A percentile compares a stretch with the other conserved stretches of the same genome.
These are phyloP conservation scores for Pythium rishiriense DNA, from an alignment of 352 stramenopile species.

Conservation along the genomic window DNA sequence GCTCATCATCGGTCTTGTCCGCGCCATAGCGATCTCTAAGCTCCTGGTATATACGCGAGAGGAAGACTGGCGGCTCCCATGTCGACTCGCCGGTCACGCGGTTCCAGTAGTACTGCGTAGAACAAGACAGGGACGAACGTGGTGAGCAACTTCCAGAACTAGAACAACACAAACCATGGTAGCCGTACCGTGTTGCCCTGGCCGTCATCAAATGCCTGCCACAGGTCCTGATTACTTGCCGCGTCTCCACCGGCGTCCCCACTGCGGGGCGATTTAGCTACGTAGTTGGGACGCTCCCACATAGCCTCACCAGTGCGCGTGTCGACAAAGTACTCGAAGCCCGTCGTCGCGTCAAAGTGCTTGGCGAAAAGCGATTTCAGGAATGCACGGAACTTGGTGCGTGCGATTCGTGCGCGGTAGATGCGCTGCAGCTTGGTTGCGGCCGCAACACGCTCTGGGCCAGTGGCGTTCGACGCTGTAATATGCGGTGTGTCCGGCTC, in stretches of 20 bases:
- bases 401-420: conserved; percentile 63
- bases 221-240: conserved; percentile 31
- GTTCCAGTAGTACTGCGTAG: conserved; percentile 71
- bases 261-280: conserved; percentile 24
- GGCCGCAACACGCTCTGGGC: conserved; percentile 54
- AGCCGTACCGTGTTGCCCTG: conserved; percentile 63
- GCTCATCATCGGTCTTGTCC: conserved; percentile 53
- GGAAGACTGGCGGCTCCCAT: conserved; percentile 59
- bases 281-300: conserved; percentile 47
- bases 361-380: conserved; percentile 59
- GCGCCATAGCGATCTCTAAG: conserved; percentile 47
- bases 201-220: conserved; percentile 60
- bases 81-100: conserved; percentile 56
- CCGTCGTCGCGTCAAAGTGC: conserved; percentile 42
- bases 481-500: conserved; percentile 27
- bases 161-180: neutral
- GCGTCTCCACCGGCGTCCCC: conserved; percentile 1
- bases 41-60: conserved; percentile 57
- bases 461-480: conserved; percentile 60
- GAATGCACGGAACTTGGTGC: conserved; percentile 57
- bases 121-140: neutral
- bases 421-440: conserved; percentile 71
- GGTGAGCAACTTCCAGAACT: neutral
- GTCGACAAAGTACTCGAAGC: conserved; percentile 63
- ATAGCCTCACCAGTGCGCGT: conserved; percentile 57